Conservation (phyloP, 768 basidiomycete genomes). For the Hypholoma sublateritium region DNA sequence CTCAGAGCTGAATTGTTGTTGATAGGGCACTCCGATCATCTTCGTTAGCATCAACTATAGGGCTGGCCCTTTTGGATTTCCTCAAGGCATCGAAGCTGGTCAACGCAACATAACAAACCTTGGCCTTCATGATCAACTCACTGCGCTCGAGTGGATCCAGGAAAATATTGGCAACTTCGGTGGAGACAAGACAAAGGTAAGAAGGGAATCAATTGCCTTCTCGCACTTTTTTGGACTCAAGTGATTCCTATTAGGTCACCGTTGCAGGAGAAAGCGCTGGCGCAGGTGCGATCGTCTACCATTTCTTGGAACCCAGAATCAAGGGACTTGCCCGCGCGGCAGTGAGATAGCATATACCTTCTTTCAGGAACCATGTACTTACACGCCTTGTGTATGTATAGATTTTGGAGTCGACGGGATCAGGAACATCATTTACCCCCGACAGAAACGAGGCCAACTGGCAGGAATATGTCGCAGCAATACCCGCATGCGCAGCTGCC, state of each 20-base stretch:
- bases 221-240: background rate
- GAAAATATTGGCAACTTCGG: conserved; percentile 57
- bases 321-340: conserved; percentile 30
- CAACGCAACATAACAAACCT: conserved; percentile 30
- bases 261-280: conserved; percentile 53
- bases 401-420: conserved; percentile 38
- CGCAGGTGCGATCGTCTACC: conserved; percentile 36
- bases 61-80: conserved; percentile 43
- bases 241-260: conserved; percentile 37
- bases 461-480: conserved; percentile 31
- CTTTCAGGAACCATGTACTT: background rate
- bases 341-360: conserved; percentile 5
- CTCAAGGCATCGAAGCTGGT: conserved; percentile 32
- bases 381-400: conserved; percentile 1
- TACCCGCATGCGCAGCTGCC: conserved; percentile 25
- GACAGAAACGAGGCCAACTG: conserved; percentile 28
- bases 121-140: conserved; percentile 43
- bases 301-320: conserved; percentile 29
- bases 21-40: conserved; percentile 31
- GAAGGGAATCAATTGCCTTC: conserved; percentile 2
- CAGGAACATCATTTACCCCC: conserved; percentile 27
- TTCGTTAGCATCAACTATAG: conserved; percentile 36
- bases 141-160: conserved; percentile 52
- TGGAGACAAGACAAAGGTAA: conserved; percentile 38
- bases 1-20: too few species aligned